Base-by-base conservation (phyloP, 1,139 yeast genomes). In the Lodderomyces theae region DNA sequence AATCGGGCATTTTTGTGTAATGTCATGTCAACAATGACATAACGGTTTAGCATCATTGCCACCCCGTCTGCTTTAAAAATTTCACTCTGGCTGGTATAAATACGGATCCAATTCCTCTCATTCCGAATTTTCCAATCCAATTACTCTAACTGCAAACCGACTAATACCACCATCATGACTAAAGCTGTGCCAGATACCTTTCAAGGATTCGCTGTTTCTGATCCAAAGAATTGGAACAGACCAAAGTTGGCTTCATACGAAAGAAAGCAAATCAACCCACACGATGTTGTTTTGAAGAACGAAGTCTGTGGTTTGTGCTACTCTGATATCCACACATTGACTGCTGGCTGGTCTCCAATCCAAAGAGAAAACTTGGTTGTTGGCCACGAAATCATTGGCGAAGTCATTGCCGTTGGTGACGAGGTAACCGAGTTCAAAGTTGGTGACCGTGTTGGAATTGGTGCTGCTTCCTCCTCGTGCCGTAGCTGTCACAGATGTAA, bases 371-470 rank as follows among this genome's bases (percentile, higher is more conserved):
- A 56, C 31, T 62, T 61, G 34, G 53, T 58, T 38, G 69, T 65
- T 13, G 77, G 77, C 17, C 73, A 72, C 59, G 86, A 80, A 55
- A 77, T 78, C 45, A 60, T 74, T 38, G 86, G 85, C 30, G 61
- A 64, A 22, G 83, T 79, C 25, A 61, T 74, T 45, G 66, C 69
- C 17, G 62, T 77, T 22, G 86, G 86, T 43, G 57, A 64, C 7
- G 56, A 64, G 17, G 83, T 79, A 12, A 62, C 61, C 19, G 53
- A 60, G 30, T 58, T 75, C 51, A 69, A 73, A 56, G 52, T 74
- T 17, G 86, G 86, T 37, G 80, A 80, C 48, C 61, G 79, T 42
- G 86, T 79, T 24, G 87, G 86, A 36, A 71, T 77, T 47, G 86
- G 86, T 45, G 82, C 86, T 34, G 68, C 66, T 41, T 59, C 69